Conservation (phyloP, 108 stramenopile genomes). For the Schizochytrium sp. region DNA sequence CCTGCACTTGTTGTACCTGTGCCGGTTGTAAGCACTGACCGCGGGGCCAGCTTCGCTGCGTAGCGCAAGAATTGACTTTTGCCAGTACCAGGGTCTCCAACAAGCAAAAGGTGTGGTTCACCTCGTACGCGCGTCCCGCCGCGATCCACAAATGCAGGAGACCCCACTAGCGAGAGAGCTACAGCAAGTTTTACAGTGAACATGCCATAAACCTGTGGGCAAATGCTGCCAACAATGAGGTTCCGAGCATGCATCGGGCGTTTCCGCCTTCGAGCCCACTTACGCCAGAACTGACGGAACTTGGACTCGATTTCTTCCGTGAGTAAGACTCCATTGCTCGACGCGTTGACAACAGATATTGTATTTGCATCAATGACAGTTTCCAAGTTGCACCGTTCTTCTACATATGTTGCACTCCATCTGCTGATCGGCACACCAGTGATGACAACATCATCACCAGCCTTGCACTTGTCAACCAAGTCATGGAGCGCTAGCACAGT, state of each 20-base stretch:
- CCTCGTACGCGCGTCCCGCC: constrained; percentile 58
- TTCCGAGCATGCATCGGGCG: constrained; percentile 88
- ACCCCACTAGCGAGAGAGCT: constrained; percentile 91
- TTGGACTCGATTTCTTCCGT: background rate
- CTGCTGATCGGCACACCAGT: constrained; percentile 88
- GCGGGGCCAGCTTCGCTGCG: constrained; percentile 87
- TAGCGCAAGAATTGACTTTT: constrained; percentile 93
- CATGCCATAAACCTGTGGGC: constrained; percentile 95
- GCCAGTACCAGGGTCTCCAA: constrained; percentile 84
- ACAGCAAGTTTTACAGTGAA: constrained; percentile 91
- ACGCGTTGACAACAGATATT: constrained; percentile 78
- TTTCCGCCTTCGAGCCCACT: background rate
- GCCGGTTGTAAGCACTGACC: constrained; percentile 95
- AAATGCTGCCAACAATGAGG: constrained; percentile 88
- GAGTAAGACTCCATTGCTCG: background rate
- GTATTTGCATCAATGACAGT: constrained; percentile 89
- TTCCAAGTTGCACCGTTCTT: constrained; percentile 85
- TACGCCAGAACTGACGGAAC: background rate
- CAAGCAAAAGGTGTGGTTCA: constrained; percentile 87
- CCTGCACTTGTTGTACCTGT: constrained; percentile 97
- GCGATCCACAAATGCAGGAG: constrained; percentile 75
- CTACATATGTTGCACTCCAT: constrained; percentile 80
- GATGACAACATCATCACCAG: constrained; percentile 97
- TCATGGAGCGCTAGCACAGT: constrained; percentile 90
- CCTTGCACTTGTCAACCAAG: constrained; percentile 90